Conservation (phyloP, 2,329 filamentous ascomycete genomes). For the Thielaviopsis ethacetica region DNA sequence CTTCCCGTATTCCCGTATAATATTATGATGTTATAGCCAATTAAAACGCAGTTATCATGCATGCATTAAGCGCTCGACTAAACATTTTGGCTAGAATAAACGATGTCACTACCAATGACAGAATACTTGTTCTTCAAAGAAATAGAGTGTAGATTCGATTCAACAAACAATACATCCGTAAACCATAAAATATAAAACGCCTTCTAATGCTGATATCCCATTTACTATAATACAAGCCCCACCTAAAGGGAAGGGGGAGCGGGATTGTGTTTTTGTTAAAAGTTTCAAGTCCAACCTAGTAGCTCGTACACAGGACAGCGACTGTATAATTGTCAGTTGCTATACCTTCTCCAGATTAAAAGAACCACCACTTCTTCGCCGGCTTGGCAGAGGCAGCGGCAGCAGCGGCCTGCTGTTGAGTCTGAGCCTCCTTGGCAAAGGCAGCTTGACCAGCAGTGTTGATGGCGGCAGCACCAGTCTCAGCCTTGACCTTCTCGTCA, state of each 20-base stretch:
- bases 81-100: background rate
- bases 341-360: background rate
- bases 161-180: background rate
- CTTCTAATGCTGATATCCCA: slow-evolving; percentile 25
- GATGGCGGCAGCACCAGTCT: background rate
- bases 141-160: background rate
- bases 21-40: too few relatives aligned
- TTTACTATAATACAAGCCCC: slow-evolving; percentile 9
- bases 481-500: slow-evolving; percentile 12
- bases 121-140: background rate
- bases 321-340: background rate
- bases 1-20: too few relatives aligned
- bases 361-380: slow-evolving; percentile 13
- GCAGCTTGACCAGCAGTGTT: background rate
- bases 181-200: slow-evolving; percentile 18
- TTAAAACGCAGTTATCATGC: too few relatives aligned
- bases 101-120: background rate
- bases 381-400: slow-evolving; percentile 14
- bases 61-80: too few relatives aligned
- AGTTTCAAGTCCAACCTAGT: background rate
- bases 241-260: slow-evolving; percentile 13
- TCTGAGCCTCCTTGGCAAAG: background rate
- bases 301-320: background rate
- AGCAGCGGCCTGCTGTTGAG: slow-evolving; percentile 1
- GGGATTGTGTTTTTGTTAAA: background rate